Conservation (phyloP, 495 filamentous ascomycete genomes). For the Tuber indicum region DNA sequence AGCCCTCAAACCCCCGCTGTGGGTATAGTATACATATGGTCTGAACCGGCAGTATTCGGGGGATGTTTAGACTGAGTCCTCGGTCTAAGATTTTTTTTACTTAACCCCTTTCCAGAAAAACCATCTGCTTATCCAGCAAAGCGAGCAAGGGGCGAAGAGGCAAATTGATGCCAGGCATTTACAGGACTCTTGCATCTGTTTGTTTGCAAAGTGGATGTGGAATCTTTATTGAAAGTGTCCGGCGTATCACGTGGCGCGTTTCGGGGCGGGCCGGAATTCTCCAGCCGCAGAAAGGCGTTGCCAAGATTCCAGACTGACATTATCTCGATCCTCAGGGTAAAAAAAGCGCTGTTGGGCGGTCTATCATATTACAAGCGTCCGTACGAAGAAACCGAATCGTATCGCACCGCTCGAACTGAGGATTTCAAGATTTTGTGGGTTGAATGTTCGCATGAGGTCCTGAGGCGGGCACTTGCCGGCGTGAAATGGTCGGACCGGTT, state of each 20-base stretch:
- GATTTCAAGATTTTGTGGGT: too few species aligned
- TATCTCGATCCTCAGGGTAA: too few species aligned
- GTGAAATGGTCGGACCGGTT: neutral
- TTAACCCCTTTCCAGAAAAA: neutral
- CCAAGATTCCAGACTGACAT: too few species aligned
- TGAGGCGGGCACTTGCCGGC: neutral
- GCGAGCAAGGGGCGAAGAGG: neutral
- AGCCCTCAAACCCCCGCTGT: neutral
- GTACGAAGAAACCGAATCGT: too few species aligned
- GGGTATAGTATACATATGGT: neutral
- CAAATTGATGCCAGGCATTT: neutral
- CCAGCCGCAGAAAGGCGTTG: too few species aligned
- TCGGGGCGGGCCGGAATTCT: too few species aligned
- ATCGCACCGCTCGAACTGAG: too few species aligned
- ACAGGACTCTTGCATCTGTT: too few species aligned
- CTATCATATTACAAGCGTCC: too few species aligned
- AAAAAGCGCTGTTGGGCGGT: too few species aligned
- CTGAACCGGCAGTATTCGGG: neutral
- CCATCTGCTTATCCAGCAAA: neutral
- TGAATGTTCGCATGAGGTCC: neutral
- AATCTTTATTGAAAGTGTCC: neutral
- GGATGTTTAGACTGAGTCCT: neutral
- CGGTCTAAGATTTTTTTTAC: neutral
- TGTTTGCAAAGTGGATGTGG: neutral
- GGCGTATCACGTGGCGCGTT: neutral